Conservation (phyloP, 2,329 filamentous ascomycete species). For the Biscogniauxia mediterranea region DNA sequence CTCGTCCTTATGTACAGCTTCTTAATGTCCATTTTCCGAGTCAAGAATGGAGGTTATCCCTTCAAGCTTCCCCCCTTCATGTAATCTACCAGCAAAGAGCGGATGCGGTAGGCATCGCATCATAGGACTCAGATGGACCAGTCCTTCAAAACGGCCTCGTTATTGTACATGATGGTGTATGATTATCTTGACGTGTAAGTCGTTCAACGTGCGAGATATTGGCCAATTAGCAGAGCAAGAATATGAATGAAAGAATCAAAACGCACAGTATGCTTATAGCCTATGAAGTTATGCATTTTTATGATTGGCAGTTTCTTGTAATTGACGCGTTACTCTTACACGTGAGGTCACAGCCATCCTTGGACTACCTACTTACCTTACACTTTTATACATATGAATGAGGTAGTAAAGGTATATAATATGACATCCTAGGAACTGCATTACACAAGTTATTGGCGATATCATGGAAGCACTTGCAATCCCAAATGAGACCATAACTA, state of each 20-base stretch:
- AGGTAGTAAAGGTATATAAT: too few species aligned
- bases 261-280: too few species aligned
- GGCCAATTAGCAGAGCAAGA: background rate
- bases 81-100: slow-evolving; percentile 33
- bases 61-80: slow-evolving; percentile 91
- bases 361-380: too few species aligned
- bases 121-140: background rate
- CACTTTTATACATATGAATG: too few species aligned
- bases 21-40: slow-evolving; percentile 86
- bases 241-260: background rate
- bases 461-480: too few species aligned
- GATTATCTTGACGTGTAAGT: background rate
- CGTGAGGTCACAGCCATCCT: too few species aligned
- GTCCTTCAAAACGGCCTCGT: background rate
- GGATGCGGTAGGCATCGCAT: background rate
- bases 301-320: too few species aligned
- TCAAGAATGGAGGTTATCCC: slow-evolving; percentile 93
- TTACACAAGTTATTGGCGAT: too few species aligned
- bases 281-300: too few species aligned
- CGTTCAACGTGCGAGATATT: background rate
- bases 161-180: background rate
- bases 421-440: too few species aligned
- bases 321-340: too few species aligned
- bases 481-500: too few species aligned
- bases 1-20: slow-evolving; percentile 89